Percentiles rank a stretch among this genome's conserved stretches.
These are phyloP conservation scores for Eucalyptus sideroxylon DNA, from an alignment of 345 rosid genomes.

Conservation along the genomic window DNA sequence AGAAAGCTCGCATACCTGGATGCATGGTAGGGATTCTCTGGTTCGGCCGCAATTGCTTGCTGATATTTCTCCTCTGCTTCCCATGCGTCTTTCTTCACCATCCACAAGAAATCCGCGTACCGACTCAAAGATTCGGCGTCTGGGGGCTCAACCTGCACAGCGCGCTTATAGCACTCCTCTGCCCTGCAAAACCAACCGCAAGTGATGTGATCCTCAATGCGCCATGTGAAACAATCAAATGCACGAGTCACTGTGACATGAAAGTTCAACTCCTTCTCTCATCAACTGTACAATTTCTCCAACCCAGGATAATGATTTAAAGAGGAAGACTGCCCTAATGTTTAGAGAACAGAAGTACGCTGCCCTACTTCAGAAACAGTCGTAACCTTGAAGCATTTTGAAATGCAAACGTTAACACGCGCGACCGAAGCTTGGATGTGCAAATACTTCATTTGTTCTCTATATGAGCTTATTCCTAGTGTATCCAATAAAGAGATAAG, in stretches of 20 bases:
- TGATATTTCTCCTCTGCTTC: conserved; percentile 66
- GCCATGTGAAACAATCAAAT: neutral
- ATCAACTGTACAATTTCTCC: neutral
- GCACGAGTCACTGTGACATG: neutral
- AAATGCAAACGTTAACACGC: neutral
- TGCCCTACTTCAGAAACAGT: neutral
- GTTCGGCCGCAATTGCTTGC: conserved; percentile 50
- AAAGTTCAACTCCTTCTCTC: neutral
- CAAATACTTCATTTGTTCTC: neutral
- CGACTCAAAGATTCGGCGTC: conserved; percentile 52
- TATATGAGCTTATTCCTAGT: neutral
- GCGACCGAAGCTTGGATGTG: neutral
- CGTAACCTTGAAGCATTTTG: neutral
- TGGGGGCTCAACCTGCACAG: conserved; percentile 28
- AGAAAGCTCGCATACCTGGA: conserved; percentile 69
- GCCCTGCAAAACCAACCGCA: conserved; percentile 18
- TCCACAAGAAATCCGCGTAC: conserved; percentile 69
- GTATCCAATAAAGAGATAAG: neutral
- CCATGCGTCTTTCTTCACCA: conserved; percentile 49
- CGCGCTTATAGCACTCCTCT: conserved; percentile 63
- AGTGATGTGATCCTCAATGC: neutral
- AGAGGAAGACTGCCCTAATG: neutral
- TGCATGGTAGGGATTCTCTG: conserved; percentile 27
- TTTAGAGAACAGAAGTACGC: neutral
- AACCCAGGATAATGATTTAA: neutral